Evolutionary conservation across 2,329 filamentous ascomycete genomes (phyloP).

Genomic region (Hypoxylon sp.): DNA sequence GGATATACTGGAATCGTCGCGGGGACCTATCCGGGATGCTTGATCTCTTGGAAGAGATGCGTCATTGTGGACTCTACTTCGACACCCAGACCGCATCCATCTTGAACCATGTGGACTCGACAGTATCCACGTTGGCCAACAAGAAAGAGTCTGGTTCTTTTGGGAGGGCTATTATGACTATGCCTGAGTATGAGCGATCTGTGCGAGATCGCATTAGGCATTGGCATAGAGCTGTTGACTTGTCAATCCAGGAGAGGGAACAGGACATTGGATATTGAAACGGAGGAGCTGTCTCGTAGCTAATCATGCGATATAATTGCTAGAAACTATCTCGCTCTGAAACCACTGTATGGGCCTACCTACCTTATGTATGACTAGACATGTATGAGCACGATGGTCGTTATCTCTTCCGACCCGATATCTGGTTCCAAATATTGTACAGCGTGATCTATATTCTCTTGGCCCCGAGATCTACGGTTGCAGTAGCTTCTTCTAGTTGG

Average conservation of each 20-base stretch:
- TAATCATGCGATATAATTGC: background rate
- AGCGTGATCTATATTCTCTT: background rate
- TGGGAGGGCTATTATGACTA: constrained; percentile 52
- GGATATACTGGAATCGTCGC: constrained; percentile 73
- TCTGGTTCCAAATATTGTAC: background rate
- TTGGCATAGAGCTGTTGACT: constrained; percentile 52
- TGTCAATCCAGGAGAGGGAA: constrained; percentile 49
- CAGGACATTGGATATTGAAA: constrained; percentile 43
- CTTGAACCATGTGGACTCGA: constrained; percentile 54
- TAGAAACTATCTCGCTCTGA: background rate
- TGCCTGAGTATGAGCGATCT: constrained; percentile 58
- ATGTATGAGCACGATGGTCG: background rate
- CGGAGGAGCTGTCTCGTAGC: background rate
- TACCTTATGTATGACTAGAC: constrained; percentile 1
- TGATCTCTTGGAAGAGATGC: constrained; percentile 76
- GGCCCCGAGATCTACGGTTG: background rate
- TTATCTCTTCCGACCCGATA: background rate
- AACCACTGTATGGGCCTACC: background rate
- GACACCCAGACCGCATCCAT: constrained; percentile 64
- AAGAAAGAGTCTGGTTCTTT: constrained; percentile 51
- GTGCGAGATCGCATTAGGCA: constrained; percentile 51
- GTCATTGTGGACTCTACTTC: constrained; percentile 71
- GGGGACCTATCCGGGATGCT: constrained; percentile 70
- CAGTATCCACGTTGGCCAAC: constrained; percentile 32
- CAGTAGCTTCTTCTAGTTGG: constrained; percentile 6